Conservation (phyloP, 495 filamentous ascomycete species). For the Oidiodendron maius region DNA sequence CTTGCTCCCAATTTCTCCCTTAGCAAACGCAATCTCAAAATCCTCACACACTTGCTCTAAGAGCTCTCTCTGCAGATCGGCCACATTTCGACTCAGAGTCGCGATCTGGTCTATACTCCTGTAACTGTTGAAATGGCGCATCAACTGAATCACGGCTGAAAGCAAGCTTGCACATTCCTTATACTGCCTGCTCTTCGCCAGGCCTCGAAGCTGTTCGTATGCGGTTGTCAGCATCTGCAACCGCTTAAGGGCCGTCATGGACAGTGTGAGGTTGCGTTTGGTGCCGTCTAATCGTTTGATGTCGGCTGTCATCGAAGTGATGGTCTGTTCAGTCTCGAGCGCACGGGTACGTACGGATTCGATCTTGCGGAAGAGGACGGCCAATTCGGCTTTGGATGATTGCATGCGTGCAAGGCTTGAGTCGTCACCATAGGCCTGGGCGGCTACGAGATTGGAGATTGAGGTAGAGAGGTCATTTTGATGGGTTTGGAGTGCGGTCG, state of each 20-base stretch:
- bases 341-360: slow-evolving; percentile 88
- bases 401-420: slow-evolving; percentile 87
- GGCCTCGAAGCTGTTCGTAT: slow-evolving; percentile 86
- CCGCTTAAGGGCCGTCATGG: slow-evolving; percentile 96
- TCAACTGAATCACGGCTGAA: slow-evolving; percentile 93
- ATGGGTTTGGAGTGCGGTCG: slow-evolving; percentile 63
- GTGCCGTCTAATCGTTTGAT: slow-evolving; percentile 97
- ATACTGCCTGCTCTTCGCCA: slow-evolving; percentile 85
- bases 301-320: slow-evolving; percentile 98
- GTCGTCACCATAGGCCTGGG: slow-evolving; percentile 80
- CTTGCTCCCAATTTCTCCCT: slow-evolving; percentile 69
- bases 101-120: slow-evolving; percentile 97
- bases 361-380: slow-evolving; percentile 88
- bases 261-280: slow-evolving; percentile 91
- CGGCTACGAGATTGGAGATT: slow-evolving; percentile 68
- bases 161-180: slow-evolving; percentile 92
- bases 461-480: slow-evolving; percentile 81
- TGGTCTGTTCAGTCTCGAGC: slow-evolving; percentile 86
- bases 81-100: slow-evolving; percentile 84
- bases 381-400: slow-evolving; percentile 81
- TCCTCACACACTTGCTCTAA: slow-evolving; percentile 97
- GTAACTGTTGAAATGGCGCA: slow-evolving; percentile 98
- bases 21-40: slow-evolving; percentile 92
- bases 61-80: slow-evolving; percentile 88
- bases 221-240: slow-evolving; percentile 98